Evolutionary conservation across 208 protist species (phyloP).

Genomic region (Lotmaria passim): DNA sequence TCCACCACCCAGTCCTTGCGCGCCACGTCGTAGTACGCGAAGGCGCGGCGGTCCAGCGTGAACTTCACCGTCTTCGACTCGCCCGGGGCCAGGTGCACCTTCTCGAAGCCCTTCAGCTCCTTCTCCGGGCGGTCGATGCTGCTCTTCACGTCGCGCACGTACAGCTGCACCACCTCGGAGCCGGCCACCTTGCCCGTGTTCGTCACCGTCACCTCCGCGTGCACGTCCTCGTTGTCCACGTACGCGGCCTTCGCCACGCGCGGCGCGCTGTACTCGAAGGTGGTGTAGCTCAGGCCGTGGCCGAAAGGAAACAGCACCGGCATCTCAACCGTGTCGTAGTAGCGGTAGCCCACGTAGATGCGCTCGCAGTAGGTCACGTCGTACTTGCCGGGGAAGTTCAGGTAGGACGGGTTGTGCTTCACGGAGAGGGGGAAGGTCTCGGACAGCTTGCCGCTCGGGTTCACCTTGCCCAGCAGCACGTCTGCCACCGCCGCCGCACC

Average conservation of each 20-base stretch:
- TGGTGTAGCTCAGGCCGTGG: slow-evolving; percentile 13
- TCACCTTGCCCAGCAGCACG: slow-evolving; percentile 17
- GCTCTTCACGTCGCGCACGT: slow-evolving; percentile 14
- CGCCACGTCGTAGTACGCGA: slow-evolving; percentile 28
- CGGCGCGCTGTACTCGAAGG: slow-evolving; percentile 13
- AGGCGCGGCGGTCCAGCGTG: slow-evolving; percentile 27
- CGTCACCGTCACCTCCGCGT: slow-evolving; percentile 16
- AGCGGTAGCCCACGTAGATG: slow-evolving; percentile 14
- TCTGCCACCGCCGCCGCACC: background rate
- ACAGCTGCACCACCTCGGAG: slow-evolving; percentile 15
- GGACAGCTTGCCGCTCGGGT: slow-evolving; percentile 12
- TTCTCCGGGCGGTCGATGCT: slow-evolving; percentile 10
- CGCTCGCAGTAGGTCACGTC: slow-evolving; percentile 18
- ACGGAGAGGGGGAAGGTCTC: slow-evolving; percentile 1
- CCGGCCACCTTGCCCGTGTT: slow-evolving; percentile 8
- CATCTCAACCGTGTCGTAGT: slow-evolving; percentile 15
- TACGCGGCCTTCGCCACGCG: slow-evolving; percentile 12
- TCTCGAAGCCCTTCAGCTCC: slow-evolving; percentile 22
- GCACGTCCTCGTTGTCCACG: slow-evolving; percentile 8
- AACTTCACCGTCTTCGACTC: slow-evolving; percentile 20
- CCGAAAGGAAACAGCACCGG: slow-evolving; percentile 10
- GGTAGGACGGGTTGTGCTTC: slow-evolving; percentile 14
- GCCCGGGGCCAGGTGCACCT: slow-evolving; percentile 21
- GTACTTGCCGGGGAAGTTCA: slow-evolving; percentile 13
- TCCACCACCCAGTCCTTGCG: slow-evolving; percentile 28